Evolutionary conservation across 2,329 filamentous ascomycete species (phyloP), one percentile per base, ranked within the genome.

Genomic region (Penicillium sp.): DNA sequence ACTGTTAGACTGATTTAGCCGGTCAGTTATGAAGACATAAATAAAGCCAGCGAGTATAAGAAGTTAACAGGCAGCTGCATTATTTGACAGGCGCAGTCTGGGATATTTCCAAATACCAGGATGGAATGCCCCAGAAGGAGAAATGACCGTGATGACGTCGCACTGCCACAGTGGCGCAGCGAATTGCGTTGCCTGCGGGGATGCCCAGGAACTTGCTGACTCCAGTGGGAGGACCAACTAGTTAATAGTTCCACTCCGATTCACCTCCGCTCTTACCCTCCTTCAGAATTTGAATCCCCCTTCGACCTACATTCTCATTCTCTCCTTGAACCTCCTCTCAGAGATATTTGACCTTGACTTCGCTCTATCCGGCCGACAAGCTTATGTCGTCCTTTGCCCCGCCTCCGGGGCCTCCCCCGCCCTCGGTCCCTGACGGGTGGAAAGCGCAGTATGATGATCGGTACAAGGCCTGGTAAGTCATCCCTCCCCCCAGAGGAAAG

Each of bases 391-490:
- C 54, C 7, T 77, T 67, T 54, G 67, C 70, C 39, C 72, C 75
- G 50, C 76, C 76, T 42, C 56, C 73, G 3, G 75, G 75, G 15
- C 82, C 82, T 36, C 84, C 84, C 23, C 83, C 84, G 12, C 83
- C 82, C 12, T 75, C 75, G 49, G 77, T 85, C 3, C 91, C 90
- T 2, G 87, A 89, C 64, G 91, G 91, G 63, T 97, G 90, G 89
- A 86, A 89, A 66, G 88, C 87, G 9, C 84, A 90, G 59, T 96
- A 87, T 84, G 94, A 96, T 72, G 85, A 88, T 0, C 86, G 94
- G 67, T 96, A 96, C 78, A 87, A 87, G 66, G 88, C 94, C 81
- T 96, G 90, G 87, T 86, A 68, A 60, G 46, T 42, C 10, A 8
- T 46, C 30, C 10, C 18, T 29, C 34, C 37, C 7, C n/a, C 42